A percentile compares a stretch with the other conserved stretches of the same genome.
Conservation (phyloP, 805 yeast genomes). For the Candida coleopterorum region DNA sequence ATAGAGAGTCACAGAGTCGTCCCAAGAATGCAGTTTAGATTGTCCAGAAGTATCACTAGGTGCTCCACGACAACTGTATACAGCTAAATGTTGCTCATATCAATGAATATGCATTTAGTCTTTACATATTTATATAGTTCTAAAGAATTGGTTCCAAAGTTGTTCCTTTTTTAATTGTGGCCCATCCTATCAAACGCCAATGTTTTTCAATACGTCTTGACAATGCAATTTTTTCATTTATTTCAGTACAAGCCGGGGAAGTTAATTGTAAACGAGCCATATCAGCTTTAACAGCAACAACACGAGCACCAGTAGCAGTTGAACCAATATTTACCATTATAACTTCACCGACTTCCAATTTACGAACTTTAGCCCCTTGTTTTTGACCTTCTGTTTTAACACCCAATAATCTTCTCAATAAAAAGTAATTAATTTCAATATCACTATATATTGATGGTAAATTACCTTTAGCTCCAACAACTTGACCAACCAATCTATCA, state of each 20-base stretch:
- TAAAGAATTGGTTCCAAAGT: conserved; percentile 72
- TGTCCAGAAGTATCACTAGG: no score
- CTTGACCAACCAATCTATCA: conserved; percentile 98
- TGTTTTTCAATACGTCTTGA: conserved; percentile 99
- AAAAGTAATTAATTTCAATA: conserved; percentile 94
- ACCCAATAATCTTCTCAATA: conserved; percentile 94
- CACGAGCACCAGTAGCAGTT: conserved; percentile 99
- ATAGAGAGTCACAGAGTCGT: no score
- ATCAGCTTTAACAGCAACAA: conserved; percentile 96
- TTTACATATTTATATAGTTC: no score
- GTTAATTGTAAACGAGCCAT: conserved; percentile 97
- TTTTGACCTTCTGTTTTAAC: conserved; percentile 97
- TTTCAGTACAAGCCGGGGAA: conserved; percentile 98
- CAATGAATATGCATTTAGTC: no score
- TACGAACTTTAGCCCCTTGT: conserved; percentile 90
- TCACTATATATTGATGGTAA: conserved; percentile 96
- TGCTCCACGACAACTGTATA: no score
- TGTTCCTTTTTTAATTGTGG: conserved; percentile 92
- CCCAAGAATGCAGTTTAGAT: no score
- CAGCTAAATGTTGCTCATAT: no score
- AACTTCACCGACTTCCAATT: conserved; percentile 89
- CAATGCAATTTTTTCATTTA: conserved; percentile 96
- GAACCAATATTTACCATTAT: conserved; percentile 99
- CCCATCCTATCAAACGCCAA: conserved; percentile 99
- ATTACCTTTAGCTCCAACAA: conserved; percentile 95